phyloP scores from a whole-genome alignment of 2,329 filamentous ascomycete genomes.

The Pseudonectria buxi region DNA sequence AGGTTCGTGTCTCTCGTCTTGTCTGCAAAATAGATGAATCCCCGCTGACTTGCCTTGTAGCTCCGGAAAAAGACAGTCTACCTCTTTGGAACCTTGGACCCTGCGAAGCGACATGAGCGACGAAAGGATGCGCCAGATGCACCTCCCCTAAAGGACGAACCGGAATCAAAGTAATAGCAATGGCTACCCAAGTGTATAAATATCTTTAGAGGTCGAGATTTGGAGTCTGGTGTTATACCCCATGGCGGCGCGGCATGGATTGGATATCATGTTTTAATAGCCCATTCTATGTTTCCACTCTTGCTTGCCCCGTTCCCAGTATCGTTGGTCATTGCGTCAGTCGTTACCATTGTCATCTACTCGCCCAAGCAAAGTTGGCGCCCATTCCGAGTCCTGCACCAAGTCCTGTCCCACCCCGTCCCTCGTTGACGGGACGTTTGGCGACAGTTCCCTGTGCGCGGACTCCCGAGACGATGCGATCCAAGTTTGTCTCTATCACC shows the following conservation, averaged over 20 bases:
- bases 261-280: constrained; percentile 14
- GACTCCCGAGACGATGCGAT: constrained; percentile 82
- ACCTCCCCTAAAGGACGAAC: constrained; percentile 16
- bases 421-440: constrained; percentile 72
- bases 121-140: constrained; percentile 31
- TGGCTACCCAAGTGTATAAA: constrained; percentile 12
- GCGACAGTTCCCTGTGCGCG: constrained; percentile 68
- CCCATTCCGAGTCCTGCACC: constrained; percentile 50
- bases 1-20: constrained; percentile 22
- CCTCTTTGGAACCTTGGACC: constrained; percentile 34
- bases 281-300: constrained; percentile 13
- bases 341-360: constrained; percentile 23
- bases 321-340: constrained; percentile 2
- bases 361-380: constrained; percentile 51
- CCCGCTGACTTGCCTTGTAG: no score
- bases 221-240: constrained; percentile 25
- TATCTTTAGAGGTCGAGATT: constrained; percentile 9
- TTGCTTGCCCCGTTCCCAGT: constrained; percentile 1
- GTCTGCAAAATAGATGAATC: constrained; percentile 5
- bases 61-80: constrained; percentile 30
- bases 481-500: constrained; percentile 85
- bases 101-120: constrained; percentile 36
- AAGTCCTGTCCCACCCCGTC: constrained; percentile 36
- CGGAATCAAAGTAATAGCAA: constrained; percentile 20
- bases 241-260: constrained; percentile 16